These are phyloP conservation scores for Hamigera avellanea DNA, from an alignment of 495 filamentous ascomycete species.

Conservation along the genomic window DNA sequence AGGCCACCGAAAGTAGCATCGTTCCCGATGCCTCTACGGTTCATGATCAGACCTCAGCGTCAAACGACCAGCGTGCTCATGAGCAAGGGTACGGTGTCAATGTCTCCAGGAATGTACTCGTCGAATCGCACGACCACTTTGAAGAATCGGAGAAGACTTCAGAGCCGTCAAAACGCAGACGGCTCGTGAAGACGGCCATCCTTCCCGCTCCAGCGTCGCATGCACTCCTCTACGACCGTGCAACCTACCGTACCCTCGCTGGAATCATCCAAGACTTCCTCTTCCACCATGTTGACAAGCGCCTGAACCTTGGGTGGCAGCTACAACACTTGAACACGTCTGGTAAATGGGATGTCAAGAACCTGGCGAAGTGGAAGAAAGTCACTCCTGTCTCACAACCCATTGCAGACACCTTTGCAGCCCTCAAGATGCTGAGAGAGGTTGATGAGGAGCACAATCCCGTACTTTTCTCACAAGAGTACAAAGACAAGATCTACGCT, in stretches of 20 bases:
- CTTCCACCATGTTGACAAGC: conserved; percentile 56
- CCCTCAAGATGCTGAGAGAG: conserved; percentile 81
- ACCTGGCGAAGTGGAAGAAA: conserved; percentile 80
- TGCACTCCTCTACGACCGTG: conserved; percentile 69
- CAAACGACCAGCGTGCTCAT: conserved; percentile 8
- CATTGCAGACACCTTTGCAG: conserved; percentile 65
- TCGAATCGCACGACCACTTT: conserved; percentile 11
- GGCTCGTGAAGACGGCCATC: conserved; percentile 56
- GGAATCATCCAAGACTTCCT: conserved; percentile 80
- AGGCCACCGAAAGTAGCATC: conserved; percentile 32
- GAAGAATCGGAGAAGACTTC: conserved; percentile 1
- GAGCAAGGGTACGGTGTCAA: conserved; percentile 17
- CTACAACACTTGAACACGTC: conserved; percentile 72
- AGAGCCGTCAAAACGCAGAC: conserved; percentile 5
- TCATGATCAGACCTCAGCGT: conserved; percentile 12
- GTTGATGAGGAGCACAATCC: conserved; percentile 78
- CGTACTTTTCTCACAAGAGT: conserved; percentile 55
- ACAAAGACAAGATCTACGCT: conserved; percentile 53
- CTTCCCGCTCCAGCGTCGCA: conserved; percentile 73
- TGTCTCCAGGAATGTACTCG: conserved; percentile 2
- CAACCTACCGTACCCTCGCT: conserved; percentile 61
- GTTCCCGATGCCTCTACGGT: conserved; percentile 35
- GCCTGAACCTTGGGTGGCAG: conserved; percentile 80
- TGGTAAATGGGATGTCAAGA: conserved; percentile 98
- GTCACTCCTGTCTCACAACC: conserved; percentile 65